Evolutionary conservation across 257 asterid genomes (phyloP).

Genomic region (Catharanthus roseus): DNA sequence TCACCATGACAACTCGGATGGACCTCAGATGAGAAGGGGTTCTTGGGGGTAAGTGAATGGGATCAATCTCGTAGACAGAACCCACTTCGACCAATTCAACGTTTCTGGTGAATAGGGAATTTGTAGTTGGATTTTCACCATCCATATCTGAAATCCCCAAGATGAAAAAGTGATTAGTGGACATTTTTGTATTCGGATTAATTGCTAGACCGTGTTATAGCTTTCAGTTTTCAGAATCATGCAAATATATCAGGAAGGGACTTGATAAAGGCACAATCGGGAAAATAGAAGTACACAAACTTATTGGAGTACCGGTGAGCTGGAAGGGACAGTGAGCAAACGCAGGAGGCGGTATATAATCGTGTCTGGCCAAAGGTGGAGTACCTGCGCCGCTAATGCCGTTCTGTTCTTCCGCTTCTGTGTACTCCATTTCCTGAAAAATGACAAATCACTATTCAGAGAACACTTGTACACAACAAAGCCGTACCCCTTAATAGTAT

Average conservation of each 20-base stretch:
- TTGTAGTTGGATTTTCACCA: constrained; percentile 9
- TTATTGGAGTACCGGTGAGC: constrained; percentile 9
- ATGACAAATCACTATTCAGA: constrained; percentile 11
- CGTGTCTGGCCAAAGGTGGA: constrained; percentile 25
- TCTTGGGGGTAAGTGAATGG: constrained; percentile 52
- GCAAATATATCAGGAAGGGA: background rate
- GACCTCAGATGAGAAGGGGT: constrained; percentile 69
- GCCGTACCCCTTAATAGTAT: background rate
- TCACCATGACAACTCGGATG: constrained; percentile 77
- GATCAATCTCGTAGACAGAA: constrained; percentile 69
- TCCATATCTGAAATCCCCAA: constrained; percentile 9
- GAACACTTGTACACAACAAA: background rate
- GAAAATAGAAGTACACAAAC: background rate
- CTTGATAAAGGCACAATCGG: background rate
- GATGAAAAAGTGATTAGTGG: background rate
- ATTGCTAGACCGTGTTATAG: background rate
- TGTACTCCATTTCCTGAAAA: constrained; percentile 26
- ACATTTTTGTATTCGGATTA: background rate
- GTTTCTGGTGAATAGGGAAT: constrained; percentile 8
- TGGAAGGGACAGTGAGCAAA: constrained; percentile 19
- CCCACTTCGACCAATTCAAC: constrained; percentile 35
- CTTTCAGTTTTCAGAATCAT: background rate
- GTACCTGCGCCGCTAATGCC: constrained; percentile 16
- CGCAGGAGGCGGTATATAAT: constrained; percentile 7
- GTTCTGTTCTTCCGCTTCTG: constrained; percentile 11